Evolutionary conservation across 139 green algal species (phyloP).

Genomic region (Protoeuglena noctilucae): DNA sequence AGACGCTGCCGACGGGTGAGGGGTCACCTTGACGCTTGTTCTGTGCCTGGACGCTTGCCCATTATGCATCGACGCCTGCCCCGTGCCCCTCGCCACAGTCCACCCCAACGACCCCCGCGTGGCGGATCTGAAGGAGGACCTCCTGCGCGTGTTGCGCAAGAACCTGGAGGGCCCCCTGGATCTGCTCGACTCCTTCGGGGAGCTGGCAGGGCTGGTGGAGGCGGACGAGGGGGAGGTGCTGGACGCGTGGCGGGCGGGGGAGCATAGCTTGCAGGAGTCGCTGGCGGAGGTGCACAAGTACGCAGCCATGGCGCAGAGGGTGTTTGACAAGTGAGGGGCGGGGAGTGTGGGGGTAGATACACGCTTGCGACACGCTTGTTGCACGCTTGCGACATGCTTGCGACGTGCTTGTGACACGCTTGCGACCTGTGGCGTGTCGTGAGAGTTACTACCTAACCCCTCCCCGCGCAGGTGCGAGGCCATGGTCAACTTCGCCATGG

Average conservation of each 20-base stretch:
- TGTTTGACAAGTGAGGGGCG: slow-evolving; percentile 2
- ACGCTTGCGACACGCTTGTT: too few relatives aligned
- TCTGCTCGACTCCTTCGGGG: slow-evolving; percentile 11
- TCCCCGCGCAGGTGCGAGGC: too few relatives aligned
- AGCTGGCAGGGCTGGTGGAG: slow-evolving; percentile 20
- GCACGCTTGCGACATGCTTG: too few relatives aligned
- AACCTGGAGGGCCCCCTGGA: slow-evolving; percentile 27
- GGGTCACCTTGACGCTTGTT: too few relatives aligned
- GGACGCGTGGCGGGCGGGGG: slow-evolving; percentile 21
- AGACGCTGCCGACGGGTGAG: slow-evolving; percentile 5
- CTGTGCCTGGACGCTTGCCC: background rate
- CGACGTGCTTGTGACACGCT: too few relatives aligned
- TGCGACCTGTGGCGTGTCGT: too few relatives aligned
- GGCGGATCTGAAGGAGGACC: slow-evolving; percentile 7
- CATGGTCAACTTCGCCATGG: slow-evolving; percentile 30
- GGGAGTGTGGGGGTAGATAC: too few relatives aligned
- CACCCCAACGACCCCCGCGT: slow-evolving; percentile 23
- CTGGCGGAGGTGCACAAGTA: slow-evolving; percentile 30
- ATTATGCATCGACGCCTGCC: background rate
- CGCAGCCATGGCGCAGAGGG: background rate
- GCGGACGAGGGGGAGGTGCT: slow-evolving; percentile 21
- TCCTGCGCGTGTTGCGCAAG: slow-evolving; percentile 16
- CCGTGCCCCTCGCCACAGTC: background rate
- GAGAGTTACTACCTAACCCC: too few relatives aligned
- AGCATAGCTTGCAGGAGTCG: slow-evolving; percentile 37